Conservation (phyloP, 805 yeast genomes). For the Starmerella riodocensis region DNA sequence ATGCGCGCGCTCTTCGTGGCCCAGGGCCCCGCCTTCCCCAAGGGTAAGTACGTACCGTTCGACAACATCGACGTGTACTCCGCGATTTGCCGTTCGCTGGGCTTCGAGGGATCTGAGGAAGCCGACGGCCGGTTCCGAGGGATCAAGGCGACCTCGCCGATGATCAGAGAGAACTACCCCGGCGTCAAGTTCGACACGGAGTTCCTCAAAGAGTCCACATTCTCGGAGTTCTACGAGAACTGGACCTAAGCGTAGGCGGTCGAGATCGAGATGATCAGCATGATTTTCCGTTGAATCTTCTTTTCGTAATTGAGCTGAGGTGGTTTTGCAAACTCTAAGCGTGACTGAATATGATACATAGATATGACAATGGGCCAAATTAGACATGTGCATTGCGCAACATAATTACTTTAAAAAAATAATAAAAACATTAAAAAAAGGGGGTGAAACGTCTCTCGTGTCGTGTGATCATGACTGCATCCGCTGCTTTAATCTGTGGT, state of each 20-base stretch:
- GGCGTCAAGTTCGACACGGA: slow-evolving; percentile 23
- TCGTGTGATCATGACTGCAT: neutral
- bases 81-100: slow-evolving; percentile 54
- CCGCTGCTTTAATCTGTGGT: neutral
- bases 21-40: slow-evolving; percentile 61
- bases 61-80: slow-evolving; percentile 61
- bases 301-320: no score
- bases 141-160: slow-evolving; percentile 21
- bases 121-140: slow-evolving; percentile 41
- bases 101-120: slow-evolving; percentile 34
- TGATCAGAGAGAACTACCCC: slow-evolving; percentile 25
- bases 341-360: no score
- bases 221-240: slow-evolving; percentile 17
- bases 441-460: no score
- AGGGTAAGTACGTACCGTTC: slow-evolving; percentile 43
- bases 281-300: no score
- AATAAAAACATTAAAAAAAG: neutral
- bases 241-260: neutral
- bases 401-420: neutral
- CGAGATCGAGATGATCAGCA: no score
- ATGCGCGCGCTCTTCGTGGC: slow-evolving; percentile 79
- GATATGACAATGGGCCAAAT: no score
- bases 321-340: no score
- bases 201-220: slow-evolving; percentile 24
- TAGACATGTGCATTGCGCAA: neutral